Percentiles rank a stretch among this genome's conserved stretches.
phyloP scores from a whole-genome alignment of 2,329 filamentous ascomycete species.

The Leptographium galeiforme region DNA sequence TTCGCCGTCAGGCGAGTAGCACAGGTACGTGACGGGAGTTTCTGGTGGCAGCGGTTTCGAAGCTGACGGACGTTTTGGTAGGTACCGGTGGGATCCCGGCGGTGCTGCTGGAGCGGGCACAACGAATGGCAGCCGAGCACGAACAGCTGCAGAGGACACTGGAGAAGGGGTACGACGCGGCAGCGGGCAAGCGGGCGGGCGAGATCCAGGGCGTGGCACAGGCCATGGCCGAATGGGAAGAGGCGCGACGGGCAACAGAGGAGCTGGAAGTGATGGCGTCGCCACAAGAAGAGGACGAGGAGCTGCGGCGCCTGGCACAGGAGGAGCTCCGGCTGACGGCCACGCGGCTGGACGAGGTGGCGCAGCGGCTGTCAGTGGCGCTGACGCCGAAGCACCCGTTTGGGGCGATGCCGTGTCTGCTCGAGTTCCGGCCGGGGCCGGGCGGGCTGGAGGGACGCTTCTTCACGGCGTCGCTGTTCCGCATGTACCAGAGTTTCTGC shows the following conservation, averaged over 20 bases:
- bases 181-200: constrained; percentile 44
- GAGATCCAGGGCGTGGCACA: constrained; percentile 44
- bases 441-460: constrained; percentile 84
- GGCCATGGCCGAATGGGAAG: constrained; percentile 46
- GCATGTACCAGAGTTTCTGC: constrained; percentile 76
- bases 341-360: constrained; percentile 47
- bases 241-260: constrained; percentile 34
- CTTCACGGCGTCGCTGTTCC: constrained; percentile 75
- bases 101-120: constrained; percentile 46
- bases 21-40: constrained; percentile 22
- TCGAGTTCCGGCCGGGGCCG: constrained; percentile 85
- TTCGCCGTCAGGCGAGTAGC: constrained; percentile 31
- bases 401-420: constrained; percentile 72
- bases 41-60: not conserved
- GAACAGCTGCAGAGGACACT: constrained; percentile 37
- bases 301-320: constrained; percentile 64
- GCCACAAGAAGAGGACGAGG: constrained; percentile 44
- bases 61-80: constrained; percentile 9
- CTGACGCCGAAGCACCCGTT: constrained; percentile 85
- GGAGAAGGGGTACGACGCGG: constrained; percentile 39
- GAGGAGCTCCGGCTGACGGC: constrained; percentile 65
- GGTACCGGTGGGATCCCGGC: constrained; percentile 20
- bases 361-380: constrained; percentile 55
- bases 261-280: constrained; percentile 40
- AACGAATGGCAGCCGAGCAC: constrained; percentile 43